A percentile compares a stretch with the other conserved stretches of the same genome.
These are phyloP conservation scores for Colletotrichum aenigma DNA, from an alignment of 2,329 filamentous ascomycete genomes.

Conservation along the genomic window DNA sequence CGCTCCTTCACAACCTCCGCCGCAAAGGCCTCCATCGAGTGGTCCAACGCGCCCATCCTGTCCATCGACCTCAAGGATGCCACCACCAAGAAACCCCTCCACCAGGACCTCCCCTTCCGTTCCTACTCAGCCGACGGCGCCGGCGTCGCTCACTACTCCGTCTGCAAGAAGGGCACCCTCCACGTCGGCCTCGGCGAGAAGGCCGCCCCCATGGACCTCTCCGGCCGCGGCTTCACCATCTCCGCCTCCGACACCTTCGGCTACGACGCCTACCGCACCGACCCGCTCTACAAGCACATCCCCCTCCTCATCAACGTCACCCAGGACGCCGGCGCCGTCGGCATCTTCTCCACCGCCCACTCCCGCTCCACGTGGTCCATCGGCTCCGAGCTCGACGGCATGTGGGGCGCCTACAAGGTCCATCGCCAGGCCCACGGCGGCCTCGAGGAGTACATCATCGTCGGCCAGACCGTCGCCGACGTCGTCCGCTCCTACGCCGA, in stretches of 20 bases:
- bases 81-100: conserved; percentile 55
- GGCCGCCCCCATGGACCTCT: conserved; percentile 74
- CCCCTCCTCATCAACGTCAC: conserved; percentile 74
- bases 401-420: conserved; percentile 78
- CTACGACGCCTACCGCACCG: conserved; percentile 72
- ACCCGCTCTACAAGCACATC: conserved; percentile 79
- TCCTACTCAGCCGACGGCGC: conserved; percentile 68
- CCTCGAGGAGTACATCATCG: conserved; percentile 72
- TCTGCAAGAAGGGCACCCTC: conserved; percentile 65
- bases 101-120: conserved; percentile 66
- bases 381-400: conserved; percentile 75
- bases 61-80: conserved; percentile 56
- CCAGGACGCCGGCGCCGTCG: conserved; percentile 63
- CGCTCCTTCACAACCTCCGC: conserved; percentile 34
- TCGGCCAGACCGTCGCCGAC: conserved; percentile 69
- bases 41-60: conserved; percentile 56
- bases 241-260: conserved; percentile 76
- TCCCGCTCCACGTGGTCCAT: conserved; percentile 68
- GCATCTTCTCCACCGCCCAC: conserved; percentile 71
- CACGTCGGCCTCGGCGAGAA: conserved; percentile 77
- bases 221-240: conserved; percentile 67
- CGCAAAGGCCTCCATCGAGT: conserved; percentile 58
- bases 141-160: conserved; percentile 69
- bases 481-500: conserved; percentile 70
- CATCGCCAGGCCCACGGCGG: conserved; percentile 76